Percentiles rank a stretch among this genome's conserved stretches.
These are phyloP conservation scores for Amaranthus hypochondriacus DNA, from an alignment of 148 eudicot species.

Conservation along the genomic window DNA sequence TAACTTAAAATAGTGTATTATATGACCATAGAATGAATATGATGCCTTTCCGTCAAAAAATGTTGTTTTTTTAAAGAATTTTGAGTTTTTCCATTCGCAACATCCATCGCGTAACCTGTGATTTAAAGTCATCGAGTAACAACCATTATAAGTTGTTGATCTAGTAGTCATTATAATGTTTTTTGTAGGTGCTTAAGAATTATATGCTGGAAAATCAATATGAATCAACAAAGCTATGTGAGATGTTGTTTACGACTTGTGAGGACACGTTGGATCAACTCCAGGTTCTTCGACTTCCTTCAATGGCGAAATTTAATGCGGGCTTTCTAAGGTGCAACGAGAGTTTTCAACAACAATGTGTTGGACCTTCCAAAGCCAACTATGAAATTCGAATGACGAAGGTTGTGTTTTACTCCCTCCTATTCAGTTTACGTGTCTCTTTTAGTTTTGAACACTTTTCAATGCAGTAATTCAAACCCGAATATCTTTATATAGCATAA, in stretches of 20 bases:
- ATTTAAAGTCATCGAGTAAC: too few species aligned
- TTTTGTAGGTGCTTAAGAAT: conserved; percentile 63
- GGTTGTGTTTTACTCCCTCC: conserved; percentile 34
- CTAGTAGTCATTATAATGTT: neutral
- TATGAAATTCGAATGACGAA: conserved; percentile 83
- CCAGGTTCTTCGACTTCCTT: conserved; percentile 87
- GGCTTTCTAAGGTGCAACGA: conserved; percentile 85
- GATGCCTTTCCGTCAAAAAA: too few species aligned
- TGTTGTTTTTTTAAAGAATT: neutral
- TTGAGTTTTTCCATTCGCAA: too few species aligned
- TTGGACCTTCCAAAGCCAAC: conserved; percentile 83
- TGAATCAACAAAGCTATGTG: conserved; percentile 84
- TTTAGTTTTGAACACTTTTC: too few species aligned
- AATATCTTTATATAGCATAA: too few species aligned
- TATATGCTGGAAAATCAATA: conserved; percentile 70
- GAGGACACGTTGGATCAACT: conserved; percentile 98
- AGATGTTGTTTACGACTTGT: conserved; percentile 67
- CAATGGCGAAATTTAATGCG: conserved; percentile 94
- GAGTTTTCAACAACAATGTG: conserved; percentile 72
- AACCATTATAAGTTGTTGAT: too few species aligned
- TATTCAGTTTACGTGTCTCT: neutral
- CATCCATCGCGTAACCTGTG: too few species aligned
- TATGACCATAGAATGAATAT: too few species aligned
- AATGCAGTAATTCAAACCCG: too few species aligned
- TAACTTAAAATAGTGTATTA: too few species aligned